These are phyloP conservation scores for Penicillium sp. DNA, from an alignment of 2,329 filamentous ascomycete genomes.

Conservation along the genomic window DNA sequence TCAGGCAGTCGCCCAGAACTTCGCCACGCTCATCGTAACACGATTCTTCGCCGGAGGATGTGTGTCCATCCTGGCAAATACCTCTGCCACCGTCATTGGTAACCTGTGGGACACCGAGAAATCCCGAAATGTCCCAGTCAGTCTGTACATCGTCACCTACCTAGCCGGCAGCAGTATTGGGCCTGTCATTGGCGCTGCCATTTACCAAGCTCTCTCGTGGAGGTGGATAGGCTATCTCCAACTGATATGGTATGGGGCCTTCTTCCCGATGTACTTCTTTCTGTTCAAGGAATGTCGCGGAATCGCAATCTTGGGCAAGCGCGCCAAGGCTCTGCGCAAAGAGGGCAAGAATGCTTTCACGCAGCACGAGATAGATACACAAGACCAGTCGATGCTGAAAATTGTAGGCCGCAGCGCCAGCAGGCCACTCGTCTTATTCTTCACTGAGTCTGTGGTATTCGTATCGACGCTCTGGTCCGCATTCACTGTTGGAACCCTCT, in stretches of 20 bases:
- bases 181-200: conserved; percentile 46
- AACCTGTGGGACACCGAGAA: conserved; percentile 37
- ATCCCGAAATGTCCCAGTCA: conserved; percentile 41
- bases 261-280: conserved; percentile 43
- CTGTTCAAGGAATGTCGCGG: conserved; percentile 45
- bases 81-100: conserved; percentile 29
- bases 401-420: conserved; percentile 39
- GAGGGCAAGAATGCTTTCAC: conserved; percentile 29
- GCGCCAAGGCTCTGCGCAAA: conserved; percentile 38
- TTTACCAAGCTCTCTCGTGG: conserved; percentile 25
- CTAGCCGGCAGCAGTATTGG: conserved; percentile 47
- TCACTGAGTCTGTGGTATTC: conserved; percentile 47
- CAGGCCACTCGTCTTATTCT: conserved; percentile 39
- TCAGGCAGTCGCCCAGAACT: conserved; percentile 47
- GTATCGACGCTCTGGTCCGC: conserved; percentile 47
- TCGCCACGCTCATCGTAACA: conserved; percentile 47
- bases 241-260: conserved; percentile 40
- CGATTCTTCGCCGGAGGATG: conserved; percentile 48
- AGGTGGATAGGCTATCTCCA: conserved; percentile 47
- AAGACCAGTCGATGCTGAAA: conserved; percentile 22
- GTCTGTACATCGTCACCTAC: conserved; percentile 44
- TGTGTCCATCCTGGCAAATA: conserved; percentile 43
- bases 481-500: conserved; percentile 47
- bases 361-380: conserved; percentile 38
- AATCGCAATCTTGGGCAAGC: conserved; percentile 40